Evolutionary conservation across 495 filamentous ascomycete species (phyloP).

Genomic region (Talaromyces trachyspermus): DNA sequence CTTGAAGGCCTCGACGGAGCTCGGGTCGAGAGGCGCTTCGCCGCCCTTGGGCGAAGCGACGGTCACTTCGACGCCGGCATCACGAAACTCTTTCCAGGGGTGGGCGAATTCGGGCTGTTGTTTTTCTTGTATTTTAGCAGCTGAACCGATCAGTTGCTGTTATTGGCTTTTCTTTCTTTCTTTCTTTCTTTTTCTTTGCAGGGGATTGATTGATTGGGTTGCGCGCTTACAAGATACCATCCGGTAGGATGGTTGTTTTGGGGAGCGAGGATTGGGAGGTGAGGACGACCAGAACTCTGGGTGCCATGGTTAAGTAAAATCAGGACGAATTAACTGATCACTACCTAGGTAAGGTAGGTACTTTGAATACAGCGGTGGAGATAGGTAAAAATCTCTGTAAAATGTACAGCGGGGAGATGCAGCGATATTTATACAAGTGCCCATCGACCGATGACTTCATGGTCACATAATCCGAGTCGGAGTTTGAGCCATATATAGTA

Average conservation of each 20-base stretch:
- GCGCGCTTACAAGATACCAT: conserved; percentile 59
- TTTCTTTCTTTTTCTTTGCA: no score
- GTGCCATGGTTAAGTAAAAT: conserved; percentile 23
- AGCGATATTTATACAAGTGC: no score
- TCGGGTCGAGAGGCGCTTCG: conserved; percentile 57
- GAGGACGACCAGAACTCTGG: conserved; percentile 62
- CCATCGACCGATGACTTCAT: no score
- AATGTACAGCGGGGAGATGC: no score
- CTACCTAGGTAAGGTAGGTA: no score
- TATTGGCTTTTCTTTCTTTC: no score
- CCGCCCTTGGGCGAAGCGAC: conserved; percentile 65
- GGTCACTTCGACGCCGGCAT: conserved; percentile 43
- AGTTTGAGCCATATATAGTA: no score
- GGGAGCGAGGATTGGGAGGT: conserved; percentile 52
- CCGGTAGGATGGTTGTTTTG: conserved; percentile 49
- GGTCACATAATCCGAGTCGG: no score
- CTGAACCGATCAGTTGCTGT: no score
- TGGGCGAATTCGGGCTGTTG: conserved; percentile 63
- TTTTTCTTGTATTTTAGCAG: no score
- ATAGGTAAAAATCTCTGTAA: no score
- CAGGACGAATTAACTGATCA: no score
- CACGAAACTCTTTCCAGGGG: conserved; percentile 52
- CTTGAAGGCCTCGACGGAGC: conserved; percentile 54
- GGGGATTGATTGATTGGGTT: not conserved
- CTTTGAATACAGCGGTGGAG: not conserved